These are phyloP conservation scores for Podospora comata DNA, from an alignment of 495 filamentous ascomycete species.

Conservation along the genomic window DNA sequence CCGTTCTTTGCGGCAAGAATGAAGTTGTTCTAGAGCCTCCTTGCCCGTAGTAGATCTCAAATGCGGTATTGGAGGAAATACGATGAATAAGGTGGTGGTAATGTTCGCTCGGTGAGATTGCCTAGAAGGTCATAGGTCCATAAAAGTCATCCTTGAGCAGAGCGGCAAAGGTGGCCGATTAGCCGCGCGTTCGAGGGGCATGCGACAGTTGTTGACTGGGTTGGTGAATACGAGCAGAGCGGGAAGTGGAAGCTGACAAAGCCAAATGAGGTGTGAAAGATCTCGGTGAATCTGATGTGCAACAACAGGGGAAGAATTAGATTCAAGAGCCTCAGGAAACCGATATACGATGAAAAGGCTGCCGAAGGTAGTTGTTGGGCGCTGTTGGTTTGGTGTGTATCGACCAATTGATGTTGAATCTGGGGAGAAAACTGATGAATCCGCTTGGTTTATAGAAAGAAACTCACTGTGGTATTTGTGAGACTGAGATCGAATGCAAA, in stretches of 20 bases:
- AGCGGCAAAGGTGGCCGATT: neutral
- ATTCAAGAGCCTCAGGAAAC: neutral
- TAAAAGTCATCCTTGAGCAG: too few relatives aligned
- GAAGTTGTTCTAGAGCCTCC: too few relatives aligned
- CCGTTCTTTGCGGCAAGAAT: too few relatives aligned
- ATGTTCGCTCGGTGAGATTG: neutral
- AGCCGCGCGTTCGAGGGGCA: neutral
- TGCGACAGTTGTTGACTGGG: neutral
- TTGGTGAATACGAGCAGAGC: neutral
- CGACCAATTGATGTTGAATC: neutral
- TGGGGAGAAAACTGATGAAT: too few relatives aligned
- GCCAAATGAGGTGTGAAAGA: neutral
- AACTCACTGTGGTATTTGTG: neutral
- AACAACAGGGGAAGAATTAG: neutral
- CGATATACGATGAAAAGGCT: neutral
- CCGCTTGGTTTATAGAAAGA: too few relatives aligned
- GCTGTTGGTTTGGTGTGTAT: neutral
- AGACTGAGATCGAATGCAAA: neutral
- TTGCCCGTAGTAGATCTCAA: too few relatives aligned
- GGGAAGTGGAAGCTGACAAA: neutral
- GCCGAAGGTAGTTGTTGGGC: neutral
- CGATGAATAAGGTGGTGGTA: neutral
- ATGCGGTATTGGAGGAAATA: neutral
- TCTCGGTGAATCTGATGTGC: neutral
- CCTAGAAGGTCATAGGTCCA: too few relatives aligned